phyloP scores from a whole-genome alignment of 208 protist species.

The Leishmania tropica region DNA sequence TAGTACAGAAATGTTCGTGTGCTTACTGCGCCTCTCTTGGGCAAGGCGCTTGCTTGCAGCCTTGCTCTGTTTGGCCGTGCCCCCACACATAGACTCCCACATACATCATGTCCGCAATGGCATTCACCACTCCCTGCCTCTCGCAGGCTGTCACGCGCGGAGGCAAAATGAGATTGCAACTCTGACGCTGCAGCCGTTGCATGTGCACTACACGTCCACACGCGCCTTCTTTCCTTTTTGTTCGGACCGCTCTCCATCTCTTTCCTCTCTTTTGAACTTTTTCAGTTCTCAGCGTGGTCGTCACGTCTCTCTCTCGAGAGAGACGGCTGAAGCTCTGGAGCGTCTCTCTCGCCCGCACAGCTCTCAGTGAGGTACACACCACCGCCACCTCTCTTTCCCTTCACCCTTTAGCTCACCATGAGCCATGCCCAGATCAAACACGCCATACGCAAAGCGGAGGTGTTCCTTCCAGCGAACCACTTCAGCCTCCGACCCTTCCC shows the following conservation, averaged over 20 bases:
- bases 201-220: background rate
- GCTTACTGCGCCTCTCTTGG: no score
- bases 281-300: background rate
- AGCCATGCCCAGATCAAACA: slow-evolving; percentile 28
- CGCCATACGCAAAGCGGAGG: slow-evolving; percentile 23
- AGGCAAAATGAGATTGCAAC: background rate
- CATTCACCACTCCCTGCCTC: no score
- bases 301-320: background rate
- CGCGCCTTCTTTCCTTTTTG: background rate
- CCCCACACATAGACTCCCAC: background rate
- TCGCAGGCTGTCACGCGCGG: background rate
- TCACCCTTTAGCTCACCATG: slow-evolving; percentile 10
- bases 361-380: background rate
- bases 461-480: slow-evolving; percentile 19
- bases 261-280: background rate
- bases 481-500: slow-evolving; percentile 28
- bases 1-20: background rate
- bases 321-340: background rate
- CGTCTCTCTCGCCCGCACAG: background rate
- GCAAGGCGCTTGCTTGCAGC: background rate
- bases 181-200: background rate
- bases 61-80: background rate
- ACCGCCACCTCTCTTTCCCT: background rate
- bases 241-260: background rate
- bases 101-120: background rate